Base-by-base conservation (phyloP, 2,329 filamentous ascomycete genomes). In the Ophiostoma angusticollis region DNA sequence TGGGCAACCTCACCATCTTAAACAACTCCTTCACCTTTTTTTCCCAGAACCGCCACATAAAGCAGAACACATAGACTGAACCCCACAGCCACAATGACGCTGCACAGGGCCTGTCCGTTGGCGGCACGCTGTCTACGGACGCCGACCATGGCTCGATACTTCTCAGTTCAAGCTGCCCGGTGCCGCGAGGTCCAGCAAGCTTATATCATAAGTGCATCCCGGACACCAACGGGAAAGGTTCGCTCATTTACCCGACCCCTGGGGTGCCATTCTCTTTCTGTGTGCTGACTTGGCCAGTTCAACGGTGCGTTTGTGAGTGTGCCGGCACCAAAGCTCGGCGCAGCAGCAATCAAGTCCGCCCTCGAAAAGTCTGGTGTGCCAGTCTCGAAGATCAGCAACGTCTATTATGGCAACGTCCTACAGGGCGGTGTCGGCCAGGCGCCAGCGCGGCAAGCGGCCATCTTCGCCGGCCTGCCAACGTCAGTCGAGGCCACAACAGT, bases 371-470 rank as follows among this genome's bases (percentile, higher is more conserved):
- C 87, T 37, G 79, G 77, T 47, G 72, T 96, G 6, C 87, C 91
- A 2, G 59, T 76, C 37, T 76, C 80, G 24, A 82, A 81, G 56
- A 84, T 96, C 53, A 82, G 80, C 47, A 83, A 93, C 61, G 85
- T 96, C 13, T 96, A 96, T 66, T 93, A 96, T 84, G 91, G 91
- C 56, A 93, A 95, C 54, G 91, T 96, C 9, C 71, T 96, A 29
- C 80, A 86, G 58, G 89, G 72, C 31, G 74, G 73, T 14, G 72
- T 91, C 6, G 91, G 91, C 32, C 91, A 98, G 63, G 76, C 91
- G 0, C 91, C 91, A 2, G 89, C 91, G 17, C 78, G 91, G 35
- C 91, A 98, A 64, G 91, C 91, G 9, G 67, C 76, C 48, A 81
- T 96, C 44, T 89, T 93, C 54, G 85, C 91, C 4, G 87, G 87